A percentile compares a stretch with the other conserved stretches of the same genome.
Conservation (phyloP, 1,284 basidiomycete species). For the Xanthoconium separans region DNA sequence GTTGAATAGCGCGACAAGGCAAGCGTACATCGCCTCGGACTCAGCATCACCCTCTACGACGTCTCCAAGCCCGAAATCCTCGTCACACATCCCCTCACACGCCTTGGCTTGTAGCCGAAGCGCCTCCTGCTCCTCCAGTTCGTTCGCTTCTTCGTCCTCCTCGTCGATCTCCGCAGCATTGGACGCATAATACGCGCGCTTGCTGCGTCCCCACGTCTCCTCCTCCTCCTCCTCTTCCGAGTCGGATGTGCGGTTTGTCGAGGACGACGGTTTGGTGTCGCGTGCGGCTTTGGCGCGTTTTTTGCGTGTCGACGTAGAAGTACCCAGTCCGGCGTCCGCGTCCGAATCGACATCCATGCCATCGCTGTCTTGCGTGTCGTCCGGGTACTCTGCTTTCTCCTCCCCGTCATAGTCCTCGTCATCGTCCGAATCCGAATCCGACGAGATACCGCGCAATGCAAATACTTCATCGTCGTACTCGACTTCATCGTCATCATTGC, state of each 20-base stretch:
- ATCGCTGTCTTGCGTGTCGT: conserved; percentile 47
- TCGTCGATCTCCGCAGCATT: conserved; percentile 79
- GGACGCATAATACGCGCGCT: conserved; percentile 81
- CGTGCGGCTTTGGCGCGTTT: conserved; percentile 35
- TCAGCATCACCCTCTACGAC: conserved; percentile 42
- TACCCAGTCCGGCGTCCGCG: conserved; percentile 19
- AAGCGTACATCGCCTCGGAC: conserved; percentile 41
- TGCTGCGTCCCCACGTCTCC: conserved; percentile 79
- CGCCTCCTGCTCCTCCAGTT: conserved; percentile 88
- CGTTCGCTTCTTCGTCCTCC: conserved; percentile 83
- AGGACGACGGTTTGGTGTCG: conserved; percentile 28
- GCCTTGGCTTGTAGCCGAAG: conserved; percentile 76
- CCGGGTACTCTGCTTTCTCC: conserved; percentile 42
- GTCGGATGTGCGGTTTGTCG: conserved; percentile 31
- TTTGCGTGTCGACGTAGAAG: conserved; percentile 33
- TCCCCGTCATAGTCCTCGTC: conserved; percentile 58
- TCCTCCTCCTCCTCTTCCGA: conserved; percentile 48
- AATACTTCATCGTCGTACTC: conserved; percentile 48
- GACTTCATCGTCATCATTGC: conserved; percentile 54
- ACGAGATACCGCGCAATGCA: conserved; percentile 31
- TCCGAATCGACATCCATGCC: conserved; percentile 50
- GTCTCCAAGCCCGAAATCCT: conserved; percentile 86
- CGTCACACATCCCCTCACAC: conserved; percentile 70
- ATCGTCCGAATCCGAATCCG: conserved; percentile 52
- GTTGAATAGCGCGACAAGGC: neutral